Conservation (phyloP, 2,329 filamentous ascomycete species). For the Trichoderma guizhouense region DNA sequence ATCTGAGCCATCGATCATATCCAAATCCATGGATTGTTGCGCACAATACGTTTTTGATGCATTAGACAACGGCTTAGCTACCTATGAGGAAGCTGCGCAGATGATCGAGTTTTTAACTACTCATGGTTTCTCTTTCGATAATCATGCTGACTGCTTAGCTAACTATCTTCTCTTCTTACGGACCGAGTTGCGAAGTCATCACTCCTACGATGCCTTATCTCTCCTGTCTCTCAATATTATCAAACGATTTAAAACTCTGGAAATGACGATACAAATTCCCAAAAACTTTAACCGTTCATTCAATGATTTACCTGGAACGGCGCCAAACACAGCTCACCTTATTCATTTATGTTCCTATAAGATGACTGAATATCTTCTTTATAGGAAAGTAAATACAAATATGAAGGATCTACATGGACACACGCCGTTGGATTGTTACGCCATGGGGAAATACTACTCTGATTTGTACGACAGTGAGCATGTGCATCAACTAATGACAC, state of each 20-base stretch:
- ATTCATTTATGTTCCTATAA: background rate
- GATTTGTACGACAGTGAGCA: too few relatives aligned
- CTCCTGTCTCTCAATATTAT: too few relatives aligned
- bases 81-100: background rate
- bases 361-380: background rate
- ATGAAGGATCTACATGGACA: background rate
- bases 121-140: background rate
- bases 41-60: background rate
- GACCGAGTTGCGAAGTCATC: too few relatives aligned
- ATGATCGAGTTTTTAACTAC: background rate
- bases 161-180: background rate
- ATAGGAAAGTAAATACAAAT: background rate
- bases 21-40: background rate
- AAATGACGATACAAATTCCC: too few relatives aligned
- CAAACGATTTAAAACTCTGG: too few relatives aligned
- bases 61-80: background rate
- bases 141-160: background rate
- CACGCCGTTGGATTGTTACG: background rate
- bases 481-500: background rate
- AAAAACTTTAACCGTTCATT: too few relatives aligned
- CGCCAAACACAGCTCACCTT: background rate
- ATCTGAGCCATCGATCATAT: background rate
- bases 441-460: background rate
- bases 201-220: background rate
- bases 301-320: too few relatives aligned